Evolutionary conservation across 352 stramenopile species (phyloP).

Genomic region (Blastocystis sp.): DNA sequence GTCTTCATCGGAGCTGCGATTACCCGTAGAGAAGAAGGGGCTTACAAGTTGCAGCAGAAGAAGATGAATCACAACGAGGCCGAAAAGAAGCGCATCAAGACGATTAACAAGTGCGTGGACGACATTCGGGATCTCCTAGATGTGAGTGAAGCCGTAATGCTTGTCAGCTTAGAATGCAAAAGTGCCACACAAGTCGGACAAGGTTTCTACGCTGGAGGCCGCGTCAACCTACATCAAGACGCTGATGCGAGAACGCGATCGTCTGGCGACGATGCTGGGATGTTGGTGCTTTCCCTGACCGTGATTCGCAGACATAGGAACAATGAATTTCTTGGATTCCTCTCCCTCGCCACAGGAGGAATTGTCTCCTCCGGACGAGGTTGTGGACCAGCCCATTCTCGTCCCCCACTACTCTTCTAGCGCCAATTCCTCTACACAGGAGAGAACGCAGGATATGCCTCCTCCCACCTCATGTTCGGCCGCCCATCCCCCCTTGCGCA

Average conservation of each 20-base stretch:
- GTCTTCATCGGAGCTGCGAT: too few species aligned
- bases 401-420: neutral
- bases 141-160: neutral
- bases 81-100: constrained; percentile 21
- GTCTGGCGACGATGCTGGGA: neutral
- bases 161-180: constrained; percentile 16
- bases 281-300: neutral
- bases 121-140: constrained; percentile 10
- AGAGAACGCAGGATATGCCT: neutral
- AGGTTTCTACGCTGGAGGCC: constrained; percentile 44
- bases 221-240: constrained; percentile 11
- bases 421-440: neutral
- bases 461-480: neutral
- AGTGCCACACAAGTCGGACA: constrained; percentile 14
- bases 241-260: constrained; percentile 29
- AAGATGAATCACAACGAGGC: constrained; percentile 40
- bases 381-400: constrained; percentile 1
- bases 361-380: neutral
- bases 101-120: constrained; percentile 30
- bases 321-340: neutral
- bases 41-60: neutral
- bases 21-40: neutral
- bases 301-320: neutral
- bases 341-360: neutral
- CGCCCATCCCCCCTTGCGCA: neutral